These are phyloP conservation scores for Arabis alpina DNA, from an alignment of 345 rosid species.

Conservation along the genomic window DNA sequence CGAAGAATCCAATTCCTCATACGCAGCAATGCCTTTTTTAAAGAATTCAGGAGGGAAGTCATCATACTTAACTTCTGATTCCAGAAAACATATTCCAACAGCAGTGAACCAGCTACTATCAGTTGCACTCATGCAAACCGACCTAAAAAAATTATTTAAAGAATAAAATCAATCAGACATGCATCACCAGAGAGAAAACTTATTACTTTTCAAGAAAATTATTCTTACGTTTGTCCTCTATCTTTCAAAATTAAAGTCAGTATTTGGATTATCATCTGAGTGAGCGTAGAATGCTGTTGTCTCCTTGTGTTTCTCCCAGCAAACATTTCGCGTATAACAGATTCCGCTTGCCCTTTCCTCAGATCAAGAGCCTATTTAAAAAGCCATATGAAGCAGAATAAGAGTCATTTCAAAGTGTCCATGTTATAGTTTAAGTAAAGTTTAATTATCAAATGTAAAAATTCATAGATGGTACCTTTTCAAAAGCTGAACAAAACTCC, in stretches of 20 bases:
- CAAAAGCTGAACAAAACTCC: slow-evolving; percentile 83
- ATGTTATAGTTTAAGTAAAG: not conserved
- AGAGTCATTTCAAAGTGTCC: not conserved
- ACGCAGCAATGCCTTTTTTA: no score
- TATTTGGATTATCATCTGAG: slow-evolving; percentile 62
- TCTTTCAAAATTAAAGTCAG: slow-evolving; percentile 58
- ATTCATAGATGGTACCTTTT: slow-evolving; percentile 51
- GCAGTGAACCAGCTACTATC: no score
- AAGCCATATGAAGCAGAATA: slow-evolving; percentile 22
- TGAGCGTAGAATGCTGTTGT: slow-evolving; percentile 53
- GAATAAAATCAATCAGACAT: slow-evolving; percentile 22
- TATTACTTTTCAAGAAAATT: not conserved
- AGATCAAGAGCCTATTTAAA: slow-evolving; percentile 61
- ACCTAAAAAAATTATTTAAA: slow-evolving; percentile 53
- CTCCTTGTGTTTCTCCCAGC: slow-evolving; percentile 55
- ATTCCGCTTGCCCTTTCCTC: slow-evolving; percentile 74
- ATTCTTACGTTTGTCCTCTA: slow-evolving; percentile 58
- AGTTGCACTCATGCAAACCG: slow-evolving; percentile 49
- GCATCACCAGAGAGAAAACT: slow-evolving; percentile 2
- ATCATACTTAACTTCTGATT: slow-evolving; percentile 47
- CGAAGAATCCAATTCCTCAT: no score
- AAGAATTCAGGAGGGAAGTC: no score
- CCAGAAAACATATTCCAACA: no score
- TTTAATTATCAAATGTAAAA: not conserved
- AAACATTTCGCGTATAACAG: slow-evolving; percentile 64